These are phyloP conservation scores for Bertia moriformis DNA, from an alignment of 2,329 filamentous ascomycete genomes.

Conservation along the genomic window DNA sequence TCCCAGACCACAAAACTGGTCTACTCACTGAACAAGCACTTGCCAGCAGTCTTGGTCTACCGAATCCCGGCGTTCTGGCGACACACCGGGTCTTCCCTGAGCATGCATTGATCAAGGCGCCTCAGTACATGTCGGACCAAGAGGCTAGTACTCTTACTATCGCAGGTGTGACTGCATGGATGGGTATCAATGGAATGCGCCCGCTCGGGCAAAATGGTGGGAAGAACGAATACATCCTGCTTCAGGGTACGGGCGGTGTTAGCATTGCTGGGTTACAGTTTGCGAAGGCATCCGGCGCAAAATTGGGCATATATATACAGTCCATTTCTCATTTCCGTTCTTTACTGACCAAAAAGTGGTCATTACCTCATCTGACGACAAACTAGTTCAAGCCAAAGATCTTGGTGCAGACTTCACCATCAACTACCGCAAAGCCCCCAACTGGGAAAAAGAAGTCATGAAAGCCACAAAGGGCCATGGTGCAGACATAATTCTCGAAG, in stretches of 20 bases:
- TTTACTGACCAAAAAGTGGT: too few species aligned
- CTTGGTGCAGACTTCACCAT: slow-evolving; percentile 25
- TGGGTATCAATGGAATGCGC: slow-evolving; percentile 34
- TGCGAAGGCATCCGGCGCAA: too few species aligned
- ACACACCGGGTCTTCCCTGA: slow-evolving; percentile 14
- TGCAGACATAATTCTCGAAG: slow-evolving; percentile 26
- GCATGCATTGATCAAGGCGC: slow-evolving; percentile 46
- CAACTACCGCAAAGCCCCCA: slow-evolving; percentile 22
- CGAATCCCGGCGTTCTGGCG: slow-evolving; percentile 14
- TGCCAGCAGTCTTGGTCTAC: slow-evolving; percentile 9
- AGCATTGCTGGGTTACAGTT: slow-evolving; percentile 20
- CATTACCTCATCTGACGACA: too few species aligned
- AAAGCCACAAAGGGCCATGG: slow-evolving; percentile 18
- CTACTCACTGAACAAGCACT: not conserved
- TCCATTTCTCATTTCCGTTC: too few species aligned
- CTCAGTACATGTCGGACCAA: slow-evolving; percentile 26
- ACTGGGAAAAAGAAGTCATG: slow-evolving; percentile 22
- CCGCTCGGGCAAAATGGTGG: slow-evolving; percentile 16
- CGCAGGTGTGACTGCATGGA: slow-evolving; percentile 40
- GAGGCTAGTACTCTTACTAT: slow-evolving; percentile 34
- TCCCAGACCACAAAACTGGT: not conserved
- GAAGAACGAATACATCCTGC: slow-evolving; percentile 21
- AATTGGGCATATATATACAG: too few species aligned
- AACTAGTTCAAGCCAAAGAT: too few species aligned
- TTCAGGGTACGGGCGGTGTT: slow-evolving; percentile 26